Percentiles rank a stretch among this genome's conserved stretches.
phyloP scores from a whole-genome alignment of 2,329 filamentous ascomycete genomes.

The Sporothrix brunneoviolacea region DNA sequence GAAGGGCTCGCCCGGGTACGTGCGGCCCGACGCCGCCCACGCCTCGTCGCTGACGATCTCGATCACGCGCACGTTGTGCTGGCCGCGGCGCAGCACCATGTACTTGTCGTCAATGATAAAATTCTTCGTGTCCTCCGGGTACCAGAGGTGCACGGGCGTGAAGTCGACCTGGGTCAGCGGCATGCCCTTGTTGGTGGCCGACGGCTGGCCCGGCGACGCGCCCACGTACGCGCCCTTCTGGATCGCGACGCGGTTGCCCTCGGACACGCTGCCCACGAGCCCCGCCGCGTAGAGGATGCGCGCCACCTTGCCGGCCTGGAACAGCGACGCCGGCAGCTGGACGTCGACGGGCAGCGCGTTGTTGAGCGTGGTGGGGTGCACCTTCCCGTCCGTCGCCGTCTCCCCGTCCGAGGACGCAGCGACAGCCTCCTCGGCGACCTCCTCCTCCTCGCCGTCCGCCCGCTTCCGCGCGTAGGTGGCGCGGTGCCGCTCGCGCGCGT shows the following conservation, averaged over 20 bases:
- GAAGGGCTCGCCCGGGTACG: slow-evolving; percentile 47
- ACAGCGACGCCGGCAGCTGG: slow-evolving; percentile 51
- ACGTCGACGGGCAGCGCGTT: slow-evolving; percentile 49
- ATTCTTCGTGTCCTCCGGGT: slow-evolving; percentile 48
- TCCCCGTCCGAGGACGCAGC: too few relatives aligned
- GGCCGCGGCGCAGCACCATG: slow-evolving; percentile 56
- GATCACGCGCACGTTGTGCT: slow-evolving; percentile 56
- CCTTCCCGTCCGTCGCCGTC: neutral
- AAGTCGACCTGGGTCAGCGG: slow-evolving; percentile 49
- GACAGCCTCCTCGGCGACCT: too few relatives aligned
- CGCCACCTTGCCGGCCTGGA: slow-evolving; percentile 48
- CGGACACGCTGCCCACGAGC: slow-evolving; percentile 47
- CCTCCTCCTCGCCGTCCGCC: slow-evolving; percentile 1
- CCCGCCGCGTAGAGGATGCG: slow-evolving; percentile 55
- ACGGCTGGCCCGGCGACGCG: slow-evolving; percentile 33
- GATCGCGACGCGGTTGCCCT: slow-evolving; percentile 52
- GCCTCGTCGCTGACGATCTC: slow-evolving; percentile 52
- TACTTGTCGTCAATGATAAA: slow-evolving; percentile 55
- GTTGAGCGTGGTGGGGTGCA: slow-evolving; percentile 28
- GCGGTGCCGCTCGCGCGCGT: slow-evolving; percentile 51
- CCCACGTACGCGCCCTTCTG: slow-evolving; percentile 56
- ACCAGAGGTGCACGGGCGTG: slow-evolving; percentile 55
- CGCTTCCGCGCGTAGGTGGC: slow-evolving; percentile 35
- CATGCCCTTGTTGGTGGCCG: slow-evolving; percentile 33
- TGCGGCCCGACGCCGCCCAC: slow-evolving; percentile 41